Conservation (phyloP, 2,329 filamentous ascomycete species). For the Penicillium carneum region DNA sequence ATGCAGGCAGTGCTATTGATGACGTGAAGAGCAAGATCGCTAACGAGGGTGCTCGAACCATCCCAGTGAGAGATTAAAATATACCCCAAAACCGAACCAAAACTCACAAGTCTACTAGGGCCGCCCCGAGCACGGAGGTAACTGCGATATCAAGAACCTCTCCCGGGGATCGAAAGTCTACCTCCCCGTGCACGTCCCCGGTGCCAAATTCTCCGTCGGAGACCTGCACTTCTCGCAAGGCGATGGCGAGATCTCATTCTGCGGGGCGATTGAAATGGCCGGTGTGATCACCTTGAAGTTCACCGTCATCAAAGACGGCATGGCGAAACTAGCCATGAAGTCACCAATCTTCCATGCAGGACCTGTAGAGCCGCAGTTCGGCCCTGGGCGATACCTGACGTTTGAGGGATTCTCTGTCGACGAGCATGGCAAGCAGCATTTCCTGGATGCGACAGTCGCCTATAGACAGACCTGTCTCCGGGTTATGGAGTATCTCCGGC, state of each 20-base stretch:
- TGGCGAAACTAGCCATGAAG: constrained; percentile 76
- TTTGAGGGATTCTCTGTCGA: constrained; percentile 93
- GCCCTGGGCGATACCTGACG: constrained; percentile 79
- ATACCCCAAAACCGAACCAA: neutral
- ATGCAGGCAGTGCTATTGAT: constrained; percentile 71
- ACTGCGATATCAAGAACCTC: constrained; percentile 90
- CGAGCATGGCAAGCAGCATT: constrained; percentile 86
- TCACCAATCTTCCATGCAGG: constrained; percentile 85
- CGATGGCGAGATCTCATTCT: constrained; percentile 89
- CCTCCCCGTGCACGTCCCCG: constrained; percentile 82
- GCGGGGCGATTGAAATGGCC: constrained; percentile 91
- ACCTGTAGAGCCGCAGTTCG: constrained; percentile 86
- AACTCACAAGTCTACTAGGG: constrained; percentile 51
- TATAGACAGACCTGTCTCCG: constrained; percentile 82
- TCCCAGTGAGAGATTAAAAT: constrained; percentile 62
- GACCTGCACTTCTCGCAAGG: constrained; percentile 88
- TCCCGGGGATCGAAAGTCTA: constrained; percentile 82
- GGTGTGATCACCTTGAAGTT: constrained; percentile 91
- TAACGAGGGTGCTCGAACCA: constrained; percentile 80
- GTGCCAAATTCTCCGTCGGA: constrained; percentile 88
- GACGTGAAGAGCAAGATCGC: constrained; percentile 72
- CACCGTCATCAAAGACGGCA: constrained; percentile 81
- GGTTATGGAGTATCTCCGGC: constrained; percentile 78
- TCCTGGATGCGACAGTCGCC: constrained; percentile 83
- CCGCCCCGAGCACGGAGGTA: constrained; percentile 84